These are phyloP conservation scores for Epichloe aotearoae DNA, from an alignment of 2,329 filamentous ascomycete species.

Conservation along the genomic window DNA sequence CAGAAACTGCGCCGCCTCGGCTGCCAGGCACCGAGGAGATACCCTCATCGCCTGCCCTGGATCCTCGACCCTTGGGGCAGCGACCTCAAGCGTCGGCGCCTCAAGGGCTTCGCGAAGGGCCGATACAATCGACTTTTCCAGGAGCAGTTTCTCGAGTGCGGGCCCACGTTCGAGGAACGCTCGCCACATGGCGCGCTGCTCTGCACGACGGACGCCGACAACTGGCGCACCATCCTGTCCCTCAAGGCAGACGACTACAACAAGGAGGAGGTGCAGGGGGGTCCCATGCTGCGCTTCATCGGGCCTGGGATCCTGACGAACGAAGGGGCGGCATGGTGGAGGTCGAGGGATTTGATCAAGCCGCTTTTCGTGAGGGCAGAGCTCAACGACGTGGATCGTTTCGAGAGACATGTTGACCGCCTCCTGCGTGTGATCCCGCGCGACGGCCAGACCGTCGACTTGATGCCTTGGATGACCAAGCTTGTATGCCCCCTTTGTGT, in stretches of 20 bases:
- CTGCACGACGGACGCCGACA: constrained; percentile 1
- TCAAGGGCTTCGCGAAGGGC: background rate
- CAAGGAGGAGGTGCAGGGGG: background rate
- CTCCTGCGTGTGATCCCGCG: background rate
- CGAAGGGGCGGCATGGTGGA: background rate
- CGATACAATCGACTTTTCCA: background rate
- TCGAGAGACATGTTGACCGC: constrained; percentile 3
- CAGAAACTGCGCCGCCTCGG: background rate
- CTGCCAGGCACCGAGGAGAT: background rate
- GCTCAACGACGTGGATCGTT: background rate
- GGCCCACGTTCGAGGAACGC: constrained; percentile 3
- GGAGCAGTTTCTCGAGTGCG: background rate
- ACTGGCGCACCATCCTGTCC: constrained; percentile 1
- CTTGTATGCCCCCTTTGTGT: background rate
- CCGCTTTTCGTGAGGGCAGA: constrained; percentile 2
- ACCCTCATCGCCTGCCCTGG: constrained; percentile 3
- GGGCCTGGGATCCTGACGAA: constrained; percentile 2
- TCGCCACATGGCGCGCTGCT: background rate
- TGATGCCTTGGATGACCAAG: constrained; percentile 1
- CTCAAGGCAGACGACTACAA: background rate
- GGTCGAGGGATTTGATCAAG: background rate
- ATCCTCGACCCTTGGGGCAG: constrained; percentile 1
- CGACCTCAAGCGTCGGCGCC: background rate
- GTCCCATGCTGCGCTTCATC: background rate
- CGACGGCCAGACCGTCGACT: background rate